Conservation (phyloP, 2,329 filamentous ascomycete genomes). For the Sporothrix dimorphospora region DNA sequence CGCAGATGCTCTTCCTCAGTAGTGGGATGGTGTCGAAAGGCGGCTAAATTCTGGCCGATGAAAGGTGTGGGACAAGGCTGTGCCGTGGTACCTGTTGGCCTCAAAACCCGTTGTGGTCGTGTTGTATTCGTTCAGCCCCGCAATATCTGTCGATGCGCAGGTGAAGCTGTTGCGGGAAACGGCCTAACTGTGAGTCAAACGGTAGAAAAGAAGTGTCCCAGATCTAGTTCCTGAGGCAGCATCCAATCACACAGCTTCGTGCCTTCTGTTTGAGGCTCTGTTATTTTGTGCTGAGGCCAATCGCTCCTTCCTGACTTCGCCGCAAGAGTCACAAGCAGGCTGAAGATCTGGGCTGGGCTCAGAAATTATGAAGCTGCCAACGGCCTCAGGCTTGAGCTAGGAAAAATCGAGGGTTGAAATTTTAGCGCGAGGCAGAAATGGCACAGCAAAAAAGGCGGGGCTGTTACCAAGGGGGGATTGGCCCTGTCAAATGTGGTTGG, state of each 20-base stretch:
- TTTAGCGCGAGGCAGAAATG: conserved; percentile 24
- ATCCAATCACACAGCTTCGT: conserved; percentile 10
- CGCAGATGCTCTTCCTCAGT: neutral
- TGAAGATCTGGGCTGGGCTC: neutral
- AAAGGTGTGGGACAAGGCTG: conserved; percentile 16
- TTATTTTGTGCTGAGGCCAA: conserved; percentile 16
- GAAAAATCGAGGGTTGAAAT: neutral
- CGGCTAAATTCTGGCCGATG: neutral
- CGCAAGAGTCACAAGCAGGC: conserved; percentile 19
- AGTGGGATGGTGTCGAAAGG: neutral
- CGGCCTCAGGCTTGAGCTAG: neutral
- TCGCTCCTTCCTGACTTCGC: conserved; percentile 9
- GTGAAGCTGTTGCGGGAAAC: neutral
- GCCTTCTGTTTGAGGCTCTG: neutral
- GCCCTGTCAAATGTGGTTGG: neutral
- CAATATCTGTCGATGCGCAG: neutral
- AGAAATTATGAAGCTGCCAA: neutral
- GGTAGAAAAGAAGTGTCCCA: neutral
- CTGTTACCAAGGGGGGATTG: neutral
- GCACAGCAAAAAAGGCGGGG: neutral
- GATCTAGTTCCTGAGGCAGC: neutral
- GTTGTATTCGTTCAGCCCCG: neutral
- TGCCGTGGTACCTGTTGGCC: conserved; percentile 6
- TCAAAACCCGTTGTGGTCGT: neutral
- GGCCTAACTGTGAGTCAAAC: conserved; percentile 13